Percentiles rank a stretch among this genome's conserved stretches.
Evolutionary conservation across 192 early-diverging fungal genomes (phyloP).

Genomic region (Coemansia sp.): DNA sequence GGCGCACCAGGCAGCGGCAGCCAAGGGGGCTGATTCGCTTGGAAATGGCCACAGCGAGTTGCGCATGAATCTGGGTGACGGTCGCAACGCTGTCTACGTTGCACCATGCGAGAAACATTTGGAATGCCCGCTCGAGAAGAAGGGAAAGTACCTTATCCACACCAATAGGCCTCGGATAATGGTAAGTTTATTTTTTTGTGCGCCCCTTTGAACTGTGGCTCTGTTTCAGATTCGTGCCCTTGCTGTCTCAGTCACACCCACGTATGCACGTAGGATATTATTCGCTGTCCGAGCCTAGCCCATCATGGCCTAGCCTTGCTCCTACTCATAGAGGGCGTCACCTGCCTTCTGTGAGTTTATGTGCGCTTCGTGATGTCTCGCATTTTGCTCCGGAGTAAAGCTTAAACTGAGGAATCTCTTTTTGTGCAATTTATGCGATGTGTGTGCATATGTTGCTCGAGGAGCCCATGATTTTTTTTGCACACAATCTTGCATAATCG

Average conservation of each 20-base stretch:
- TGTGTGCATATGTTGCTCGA: neutral
- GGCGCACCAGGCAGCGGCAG: constrained; percentile 27
- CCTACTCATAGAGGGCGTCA: neutral
- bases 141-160: constrained; percentile 55
- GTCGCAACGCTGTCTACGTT: constrained; percentile 54
- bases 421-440: constrained; percentile 6
- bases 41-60: constrained; percentile 25
- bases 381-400: neutral
- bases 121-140: constrained; percentile 52
- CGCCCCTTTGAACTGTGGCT: neutral
- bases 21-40: constrained; percentile 19
- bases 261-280: constrained; percentile 9
- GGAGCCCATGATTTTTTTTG: constrained; percentile 7
- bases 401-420: neutral
- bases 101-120: constrained; percentile 52
- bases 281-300: neutral
- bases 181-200: constrained; percentile 33
- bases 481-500: constrained; percentile 22
- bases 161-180: constrained; percentile 54
- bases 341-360: neutral
- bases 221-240: neutral
- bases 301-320: neutral
- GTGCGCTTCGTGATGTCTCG: neutral
- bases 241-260: neutral
- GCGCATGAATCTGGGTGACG: constrained; percentile 53